Percentiles rank a stretch among this genome's conserved stretches.
Evolutionary conservation across 2,329 filamentous ascomycete species (phyloP).

Genomic region (Podosphaera leucotricha): DNA sequence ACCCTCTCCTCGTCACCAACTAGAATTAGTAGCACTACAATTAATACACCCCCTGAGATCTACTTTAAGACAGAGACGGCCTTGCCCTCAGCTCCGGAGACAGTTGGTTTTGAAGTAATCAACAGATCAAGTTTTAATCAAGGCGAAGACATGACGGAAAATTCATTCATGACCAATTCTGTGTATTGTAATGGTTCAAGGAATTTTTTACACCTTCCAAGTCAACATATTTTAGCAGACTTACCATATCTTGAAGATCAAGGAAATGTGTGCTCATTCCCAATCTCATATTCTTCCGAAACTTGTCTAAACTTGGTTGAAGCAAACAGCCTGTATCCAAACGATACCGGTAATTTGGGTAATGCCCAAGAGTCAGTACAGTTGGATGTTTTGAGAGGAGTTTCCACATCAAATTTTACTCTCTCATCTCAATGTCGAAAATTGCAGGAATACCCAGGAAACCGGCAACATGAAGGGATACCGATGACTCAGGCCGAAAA

Average conservation of each 20-base stretch:
- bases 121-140: not conserved
- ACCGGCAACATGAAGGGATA: not conserved
- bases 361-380: not conserved
- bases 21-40: not conserved
- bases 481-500: not conserved
- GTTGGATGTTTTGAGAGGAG: not conserved
- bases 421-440: not conserved
- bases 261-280: not conserved
- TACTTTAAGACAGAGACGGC: not conserved
- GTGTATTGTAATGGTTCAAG: not conserved
- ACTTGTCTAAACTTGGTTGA: not conserved
- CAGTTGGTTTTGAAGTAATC: not conserved
- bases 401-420: not conserved
- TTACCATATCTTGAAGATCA: not conserved
- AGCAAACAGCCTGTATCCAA: not conserved
- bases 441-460: not conserved
- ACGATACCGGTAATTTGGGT: not conserved
- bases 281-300: not conserved
- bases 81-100: not conserved
- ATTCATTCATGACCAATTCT: not conserved
- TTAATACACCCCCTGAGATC: not conserved
- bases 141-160: not conserved
- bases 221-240: not conserved
- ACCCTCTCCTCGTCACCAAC: conserved; percentile 2
- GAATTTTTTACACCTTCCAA: not conserved